Conservation (phyloP, 495 filamentous ascomycete species). For the Friedmanniomyces endolithicus region DNA sequence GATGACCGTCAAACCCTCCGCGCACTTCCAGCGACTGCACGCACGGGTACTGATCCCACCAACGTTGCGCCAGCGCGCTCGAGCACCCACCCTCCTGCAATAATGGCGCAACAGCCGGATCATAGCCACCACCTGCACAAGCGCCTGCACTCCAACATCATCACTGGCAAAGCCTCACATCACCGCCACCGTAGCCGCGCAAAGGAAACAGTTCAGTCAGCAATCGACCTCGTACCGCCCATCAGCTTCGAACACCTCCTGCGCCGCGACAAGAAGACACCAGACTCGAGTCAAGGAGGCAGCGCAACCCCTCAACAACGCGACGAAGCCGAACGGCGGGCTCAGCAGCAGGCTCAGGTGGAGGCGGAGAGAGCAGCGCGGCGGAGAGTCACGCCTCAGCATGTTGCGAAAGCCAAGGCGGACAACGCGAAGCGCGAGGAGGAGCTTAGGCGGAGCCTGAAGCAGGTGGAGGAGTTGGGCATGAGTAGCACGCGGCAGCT, state of each 20-base stretch:
- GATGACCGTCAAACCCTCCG: background rate
- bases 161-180: constrained; percentile 2
- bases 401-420: constrained; percentile 11
- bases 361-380: background rate
- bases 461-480: constrained; percentile 16
- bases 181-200: constrained; percentile 1
- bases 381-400: background rate
- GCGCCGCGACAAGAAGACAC: constrained; percentile 9
- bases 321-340: background rate
- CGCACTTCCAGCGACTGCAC: constrained; percentile 1
- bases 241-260: constrained; percentile 16
- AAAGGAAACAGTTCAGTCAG: constrained; percentile 16
- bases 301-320: constrained; percentile 1
- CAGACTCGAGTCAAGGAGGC: constrained; percentile 1
- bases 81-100: constrained; percentile 1
- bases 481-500: constrained; percentile 46
- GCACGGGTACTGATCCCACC: background rate
- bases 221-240: constrained; percentile 16
- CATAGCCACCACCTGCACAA: background rate
- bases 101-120: background rate
- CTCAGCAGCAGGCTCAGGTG: constrained; percentile 1
- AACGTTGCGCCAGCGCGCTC: constrained; percentile 7
- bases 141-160: constrained; percentile 6
- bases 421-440: constrained; percentile 17
- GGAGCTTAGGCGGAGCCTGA: constrained; percentile 8